Base-by-base conservation (phyloP, 305 asterid genomes). In the Fraxinus angustifolia region DNA sequence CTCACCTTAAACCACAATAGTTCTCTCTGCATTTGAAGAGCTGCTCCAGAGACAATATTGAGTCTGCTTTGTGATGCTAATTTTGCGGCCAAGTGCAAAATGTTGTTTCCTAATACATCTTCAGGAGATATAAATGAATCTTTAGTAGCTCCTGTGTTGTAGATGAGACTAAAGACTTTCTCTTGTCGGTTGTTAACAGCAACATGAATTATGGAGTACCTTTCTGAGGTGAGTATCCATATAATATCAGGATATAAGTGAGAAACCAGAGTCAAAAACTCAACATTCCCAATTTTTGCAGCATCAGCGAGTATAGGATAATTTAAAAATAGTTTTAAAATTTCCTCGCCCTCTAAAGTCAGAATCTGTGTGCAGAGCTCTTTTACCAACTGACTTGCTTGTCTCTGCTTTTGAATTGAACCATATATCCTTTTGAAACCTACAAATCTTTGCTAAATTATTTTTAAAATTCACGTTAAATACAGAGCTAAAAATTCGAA, bases 121-220 rank as follows among this genome's bases (percentile, higher is more conserved):
- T n/a, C n/a, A n/a, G n/a, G n/a, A n/a, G n/a, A n/a, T n/a, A n/a
- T n/a, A n/a, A 10, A 40, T 10, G 0, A 0, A 2, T 40, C 4
- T 42, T 0, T 42, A 11, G 11, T 0, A 42, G 0, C 4, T 42
- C 53, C 53, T 42, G 1, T 11, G 4, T 2, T 3, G 53, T 42
- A 42, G n/a, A 42, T 11, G 53, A 80, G 89, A 77, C 85, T 86
- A 75, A 84, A 87, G 65, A 90, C 60, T 48, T 85, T 84, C 74
- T 87, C 88, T 38, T 80, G 87, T 0, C 89, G 87, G 40, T 87
- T 85, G 60, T 81, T 76, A 65, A 85, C 88, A 16, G 88, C 90
- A 65, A 83, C 73, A 70, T 87, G 87, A 48, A 87, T 81, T 38
- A 87, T 79, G 77, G 84, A 83, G 58, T 48, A 77, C 2, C 73